phyloP scores from a whole-genome alignment of 768 basidiomycete species.

The Mycena maculata region DNA sequence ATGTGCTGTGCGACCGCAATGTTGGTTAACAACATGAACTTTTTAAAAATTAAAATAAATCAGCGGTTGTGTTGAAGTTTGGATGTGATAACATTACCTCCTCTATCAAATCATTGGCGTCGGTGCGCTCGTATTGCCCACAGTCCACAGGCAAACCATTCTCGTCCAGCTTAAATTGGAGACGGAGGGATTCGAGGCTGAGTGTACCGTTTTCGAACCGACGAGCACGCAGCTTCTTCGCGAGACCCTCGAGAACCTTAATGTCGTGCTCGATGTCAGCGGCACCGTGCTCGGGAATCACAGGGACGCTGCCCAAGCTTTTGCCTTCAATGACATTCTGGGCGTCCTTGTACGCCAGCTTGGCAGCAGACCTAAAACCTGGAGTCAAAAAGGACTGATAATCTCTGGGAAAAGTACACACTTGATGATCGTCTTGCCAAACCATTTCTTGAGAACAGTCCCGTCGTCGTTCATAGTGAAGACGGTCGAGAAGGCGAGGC shows the following conservation, averaged over 20 bases:
- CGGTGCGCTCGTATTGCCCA: slow-evolving; percentile 66
- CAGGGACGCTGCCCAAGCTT: slow-evolving; percentile 61
- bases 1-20: slow-evolving; percentile 91
- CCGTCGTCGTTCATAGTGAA: slow-evolving; percentile 90
- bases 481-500: slow-evolving; percentile 90
- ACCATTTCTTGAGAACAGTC: slow-evolving; percentile 88
- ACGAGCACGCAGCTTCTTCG: slow-evolving; percentile 75
- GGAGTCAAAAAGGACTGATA: slow-evolving; percentile 18
- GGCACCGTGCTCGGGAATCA: slow-evolving; percentile 67
- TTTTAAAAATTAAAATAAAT: slow-evolving; percentile 20
- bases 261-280: slow-evolving; percentile 82
- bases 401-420: slow-evolving; percentile 46
- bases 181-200: slow-evolving; percentile 71
- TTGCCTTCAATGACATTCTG: slow-evolving; percentile 86
- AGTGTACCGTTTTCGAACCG: slow-evolving; percentile 88
- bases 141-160: slow-evolving; percentile 86
- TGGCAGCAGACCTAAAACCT: slow-evolving; percentile 79
- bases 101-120: slow-evolving; percentile 87
- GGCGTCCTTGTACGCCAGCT: slow-evolving; percentile 85
- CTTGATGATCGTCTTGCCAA: slow-evolving; percentile 93
- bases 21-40: slow-evolving; percentile 97
- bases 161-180: slow-evolving; percentile 85
- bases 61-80: not conserved
- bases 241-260: slow-evolving; percentile 71
- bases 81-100: slow-evolving; percentile 68